A percentile compares a stretch with the other conserved stretches of the same genome.
phyloP scores from a whole-genome alignment of 2,329 filamentous ascomycete species.

The Fulvia fulva region DNA sequence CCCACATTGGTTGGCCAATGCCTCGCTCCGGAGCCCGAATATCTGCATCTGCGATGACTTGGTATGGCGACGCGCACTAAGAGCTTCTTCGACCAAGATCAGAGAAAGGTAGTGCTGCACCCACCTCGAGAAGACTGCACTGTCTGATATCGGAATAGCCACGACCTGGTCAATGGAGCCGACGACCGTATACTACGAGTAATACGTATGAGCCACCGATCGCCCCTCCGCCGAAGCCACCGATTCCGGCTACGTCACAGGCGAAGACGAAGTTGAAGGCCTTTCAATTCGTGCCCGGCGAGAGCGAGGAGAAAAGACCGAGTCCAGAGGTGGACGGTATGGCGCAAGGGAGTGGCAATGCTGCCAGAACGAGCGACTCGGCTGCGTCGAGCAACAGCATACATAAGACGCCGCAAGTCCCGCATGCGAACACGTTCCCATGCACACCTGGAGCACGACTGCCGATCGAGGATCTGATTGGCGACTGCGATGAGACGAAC shows the following conservation, averaged over 20 bases:
- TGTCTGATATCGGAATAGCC: constrained; percentile 13
- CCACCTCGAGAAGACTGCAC: background rate
- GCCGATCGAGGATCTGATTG: constrained; percentile 58
- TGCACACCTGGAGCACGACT: constrained; percentile 58
- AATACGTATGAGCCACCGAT: constrained; percentile 23
- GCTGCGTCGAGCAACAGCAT: constrained; percentile 2
- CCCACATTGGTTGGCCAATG: background rate
- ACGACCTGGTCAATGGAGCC: constrained; percentile 26
- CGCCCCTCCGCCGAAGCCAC: constrained; percentile 34
- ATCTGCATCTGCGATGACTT: background rate
- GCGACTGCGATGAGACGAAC: constrained; percentile 55
- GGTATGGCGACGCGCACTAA: constrained; percentile 40
- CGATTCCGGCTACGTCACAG: constrained; percentile 49
- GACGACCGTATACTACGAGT: constrained; percentile 13
- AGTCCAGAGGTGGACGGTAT: constrained; percentile 37
- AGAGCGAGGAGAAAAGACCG: constrained; percentile 22
- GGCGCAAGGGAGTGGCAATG: constrained; percentile 1
- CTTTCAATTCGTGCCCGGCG: constrained; percentile 47
- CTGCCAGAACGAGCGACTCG: background rate
- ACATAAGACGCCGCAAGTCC: constrained; percentile 22
- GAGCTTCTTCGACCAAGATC: constrained; percentile 50
- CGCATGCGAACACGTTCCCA: constrained; percentile 41
- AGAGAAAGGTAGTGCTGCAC: constrained; percentile 37
- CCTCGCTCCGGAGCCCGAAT: background rate
- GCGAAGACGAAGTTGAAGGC: constrained; percentile 54